These are phyloP conservation scores for Micractinium conductrix DNA, from an alignment of 139 green algal genomes.

Conservation along the genomic window DNA sequence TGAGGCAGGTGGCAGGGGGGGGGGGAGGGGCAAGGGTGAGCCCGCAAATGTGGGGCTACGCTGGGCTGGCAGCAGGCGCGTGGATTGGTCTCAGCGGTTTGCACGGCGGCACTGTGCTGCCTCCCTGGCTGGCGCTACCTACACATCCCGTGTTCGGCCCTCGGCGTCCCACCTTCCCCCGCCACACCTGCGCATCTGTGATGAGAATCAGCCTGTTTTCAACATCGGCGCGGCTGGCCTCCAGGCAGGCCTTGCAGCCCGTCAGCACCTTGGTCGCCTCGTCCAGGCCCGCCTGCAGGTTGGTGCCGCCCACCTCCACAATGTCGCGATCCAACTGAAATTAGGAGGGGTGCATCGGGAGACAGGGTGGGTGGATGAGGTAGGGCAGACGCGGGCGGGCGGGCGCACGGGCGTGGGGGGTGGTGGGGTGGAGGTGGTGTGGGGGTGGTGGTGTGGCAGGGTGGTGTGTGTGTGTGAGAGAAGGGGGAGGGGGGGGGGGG, in stretches of 20 bases:
- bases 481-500: no score
- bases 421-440: not conserved
- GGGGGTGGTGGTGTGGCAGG: no score
- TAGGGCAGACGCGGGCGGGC: not conserved
- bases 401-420: not conserved
- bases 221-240: not conserved
- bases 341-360: no score
- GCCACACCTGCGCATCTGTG: constrained; percentile 30
- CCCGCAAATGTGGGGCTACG: no score
- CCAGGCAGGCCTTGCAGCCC: constrained; percentile 29
- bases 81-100: no score
- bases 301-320: constrained; percentile 5
- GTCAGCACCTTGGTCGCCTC: constrained; percentile 19
- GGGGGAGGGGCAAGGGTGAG: no score
- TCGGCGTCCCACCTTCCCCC: not conserved
- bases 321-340: constrained; percentile 23
- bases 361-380: not conserved
- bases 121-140: no score
- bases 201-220: constrained; percentile 48
- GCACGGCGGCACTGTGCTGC: no score
- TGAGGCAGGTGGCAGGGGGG: no score
- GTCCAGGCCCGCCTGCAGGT: constrained; percentile 28
- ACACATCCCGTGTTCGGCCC: no score
- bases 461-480: no score
- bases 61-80: no score